phyloP scores from a whole-genome alignment of 2,329 filamentous ascomycete species.

The Xylaria sp. region DNA sequence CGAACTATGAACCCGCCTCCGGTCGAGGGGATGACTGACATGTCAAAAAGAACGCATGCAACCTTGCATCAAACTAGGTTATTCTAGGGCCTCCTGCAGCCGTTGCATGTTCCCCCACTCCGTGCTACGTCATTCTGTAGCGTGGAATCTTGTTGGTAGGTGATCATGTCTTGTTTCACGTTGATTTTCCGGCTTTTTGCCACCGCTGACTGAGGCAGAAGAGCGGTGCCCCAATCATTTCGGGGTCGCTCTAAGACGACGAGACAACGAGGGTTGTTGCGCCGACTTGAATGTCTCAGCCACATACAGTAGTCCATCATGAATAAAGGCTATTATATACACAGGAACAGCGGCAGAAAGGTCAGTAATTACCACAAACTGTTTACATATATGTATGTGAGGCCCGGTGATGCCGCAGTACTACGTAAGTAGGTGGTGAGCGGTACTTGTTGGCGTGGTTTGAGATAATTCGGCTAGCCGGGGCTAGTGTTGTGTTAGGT shows the following conservation, averaged over 20 bases:
- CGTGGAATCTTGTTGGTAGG: conserved; percentile 7
- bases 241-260: not conserved
- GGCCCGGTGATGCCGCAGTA: not conserved
- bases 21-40: not conserved
- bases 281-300: not conserved
- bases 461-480: not conserved
- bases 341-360: not conserved
- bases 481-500: not conserved
- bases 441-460: not conserved
- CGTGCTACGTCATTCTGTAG: conserved; percentile 26
- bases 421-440: not conserved
- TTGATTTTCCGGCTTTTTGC: conserved; percentile 14
- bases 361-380: not conserved
- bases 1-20: not conserved
- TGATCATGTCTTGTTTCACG: conserved; percentile 20
- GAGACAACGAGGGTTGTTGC: not conserved
- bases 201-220: conserved; percentile 12
- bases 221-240: conserved; percentile 7
- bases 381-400: no score
- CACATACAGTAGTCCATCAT: not conserved
- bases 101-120: not conserved
- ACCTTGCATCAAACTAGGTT: not conserved
- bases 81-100: not conserved
- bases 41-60: not conserved
- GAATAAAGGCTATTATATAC: not conserved